Percentiles rank a stretch among this genome's conserved stretches.
These are phyloP conservation scores for Chalciporus pseudorubinellus DNA, from an alignment of 768 basidiomycete species.

Conservation along the genomic window DNA sequence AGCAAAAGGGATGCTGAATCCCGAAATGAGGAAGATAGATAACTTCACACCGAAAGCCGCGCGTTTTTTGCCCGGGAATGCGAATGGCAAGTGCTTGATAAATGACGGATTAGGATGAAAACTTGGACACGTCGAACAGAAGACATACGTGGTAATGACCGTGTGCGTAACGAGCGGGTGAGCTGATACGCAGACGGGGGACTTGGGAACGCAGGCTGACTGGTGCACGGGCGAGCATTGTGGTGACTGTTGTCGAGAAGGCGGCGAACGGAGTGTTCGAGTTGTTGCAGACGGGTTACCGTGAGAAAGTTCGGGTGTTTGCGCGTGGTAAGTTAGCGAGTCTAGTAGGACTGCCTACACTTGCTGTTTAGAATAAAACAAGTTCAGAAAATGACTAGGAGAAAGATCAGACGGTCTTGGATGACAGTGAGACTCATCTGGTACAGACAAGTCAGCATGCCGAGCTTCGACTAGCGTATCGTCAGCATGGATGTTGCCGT, in stretches of 20 bases:
- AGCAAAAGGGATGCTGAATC: slow-evolving; percentile 67
- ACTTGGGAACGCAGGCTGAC: slow-evolving; percentile 40
- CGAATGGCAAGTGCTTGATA: slow-evolving; percentile 55
- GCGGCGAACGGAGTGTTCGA: background rate
- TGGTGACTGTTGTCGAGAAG: slow-evolving; percentile 18
- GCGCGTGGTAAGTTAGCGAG: background rate
- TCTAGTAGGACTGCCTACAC: no score
- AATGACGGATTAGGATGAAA: slow-evolving; percentile 7
- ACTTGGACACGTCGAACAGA: background rate
- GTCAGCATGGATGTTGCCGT: no score
- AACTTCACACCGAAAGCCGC: slow-evolving; percentile 39
- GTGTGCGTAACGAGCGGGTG: slow-evolving; percentile 45
- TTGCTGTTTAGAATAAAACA: no score
- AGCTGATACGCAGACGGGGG: slow-evolving; percentile 22
- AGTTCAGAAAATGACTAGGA: no score
- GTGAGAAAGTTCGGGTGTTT: slow-evolving; percentile 14
- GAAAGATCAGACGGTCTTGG: no score
- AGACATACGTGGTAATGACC: slow-evolving; percentile 55
- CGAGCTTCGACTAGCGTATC: no score
- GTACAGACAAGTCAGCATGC: no score
- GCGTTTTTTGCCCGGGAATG: slow-evolving; percentile 50
- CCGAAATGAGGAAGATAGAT: slow-evolving; percentile 41
- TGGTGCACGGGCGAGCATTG: slow-evolving; percentile 47
- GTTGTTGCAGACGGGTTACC: background rate
- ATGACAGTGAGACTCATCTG: no score